Base-by-base conservation (phyloP, 495 filamentous ascomycete genomes). In the Aspergillus bertholletiae region DNA sequence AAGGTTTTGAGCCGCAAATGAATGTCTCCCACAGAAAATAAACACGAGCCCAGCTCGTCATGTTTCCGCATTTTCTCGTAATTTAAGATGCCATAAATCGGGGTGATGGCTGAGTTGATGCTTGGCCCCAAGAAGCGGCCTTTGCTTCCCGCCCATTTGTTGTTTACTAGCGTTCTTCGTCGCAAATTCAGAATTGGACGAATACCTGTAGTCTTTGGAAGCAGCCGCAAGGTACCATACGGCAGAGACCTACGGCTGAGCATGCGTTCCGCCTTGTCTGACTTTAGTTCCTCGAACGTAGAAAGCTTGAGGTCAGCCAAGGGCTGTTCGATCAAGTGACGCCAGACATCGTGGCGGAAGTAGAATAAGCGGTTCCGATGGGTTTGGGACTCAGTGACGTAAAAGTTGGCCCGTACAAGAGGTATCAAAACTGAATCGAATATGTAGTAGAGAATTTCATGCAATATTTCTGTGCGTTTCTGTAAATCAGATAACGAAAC, bases 271-370 rank as follows among this genome's bases (percentile, higher is more conserved):
- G 86, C 89, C 23, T 73, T 69, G 0, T 79, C 76, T 15, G 76
- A 60, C 18, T 79, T 79, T n/a, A 96, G 64, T 57, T 93, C 88
- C 60, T 92, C 86, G 52, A 96, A 90, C 80, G 92, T 92, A 2
- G 76, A 77, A 6, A 69, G 56, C 66, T 91, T 95, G 17, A 98
- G 72, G 7, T 73, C 64, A 1, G 78, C 71, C 64, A 97, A 70
- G 0, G 88, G 83, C 13, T 90, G 85, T 57, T 92, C 87, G 8
- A 83, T 85, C 40, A 97, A 62, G 15, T 76, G 78, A 53, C 83
- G 80, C 94, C 94, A 98, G 34, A 92, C 77, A 62, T 98, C 94
- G 57, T 98, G 95, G 4, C 92, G 86, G 60, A 97, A 97, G 73
- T 89, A 98, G 69, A 96, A 96, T 0, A 97, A 73, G 7, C 84